phyloP scores from a whole-genome alignment of 2,329 filamentous ascomycete species.

The Drechslerella stenobrocha region DNA sequence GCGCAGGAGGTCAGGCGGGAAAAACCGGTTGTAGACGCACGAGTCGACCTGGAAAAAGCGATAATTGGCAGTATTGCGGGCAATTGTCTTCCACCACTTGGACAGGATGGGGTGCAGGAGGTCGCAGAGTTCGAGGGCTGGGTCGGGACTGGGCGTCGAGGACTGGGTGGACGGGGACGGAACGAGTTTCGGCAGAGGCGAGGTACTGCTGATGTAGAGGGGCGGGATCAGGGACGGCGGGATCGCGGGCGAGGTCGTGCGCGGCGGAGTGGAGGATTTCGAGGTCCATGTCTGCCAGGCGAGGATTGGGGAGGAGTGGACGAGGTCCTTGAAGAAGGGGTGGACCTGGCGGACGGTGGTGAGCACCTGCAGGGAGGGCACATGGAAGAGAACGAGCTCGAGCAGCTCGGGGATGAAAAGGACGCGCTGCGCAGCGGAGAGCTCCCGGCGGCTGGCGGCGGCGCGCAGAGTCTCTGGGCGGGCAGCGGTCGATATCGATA shows the following conservation, averaged over 20 bases:
- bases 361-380: conserved; percentile 42
- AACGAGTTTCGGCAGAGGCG: conserved; percentile 13
- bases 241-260: neutral
- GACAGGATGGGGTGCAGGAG: conserved; percentile 32
- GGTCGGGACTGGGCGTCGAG: neutral
- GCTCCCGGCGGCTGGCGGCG: conserved; percentile 1
- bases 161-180: neutral
- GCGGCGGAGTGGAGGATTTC: conserved; percentile 23
- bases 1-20: conserved; percentile 36
- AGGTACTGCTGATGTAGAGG: conserved; percentile 29
- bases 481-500: too few relatives aligned
- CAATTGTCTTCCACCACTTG: conserved; percentile 48
- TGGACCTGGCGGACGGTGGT: conserved; percentile 45
- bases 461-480: too few relatives aligned
- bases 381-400: conserved; percentile 33
- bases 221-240: neutral
- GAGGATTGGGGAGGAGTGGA: conserved; percentile 24
- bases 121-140: conserved; percentile 31
- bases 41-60: conserved; percentile 44
- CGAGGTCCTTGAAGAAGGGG: conserved; percentile 42
- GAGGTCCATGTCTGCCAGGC: conserved; percentile 48
- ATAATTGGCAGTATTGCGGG: conserved; percentile 38
- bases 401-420: conserved; percentile 40
- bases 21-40: conserved; percentile 43
- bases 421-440: conserved; percentile 23